A percentile compares a stretch with the other conserved stretches of the same genome.
Conservation (phyloP, 78 protist species). For the Fonticula alba region DNA sequence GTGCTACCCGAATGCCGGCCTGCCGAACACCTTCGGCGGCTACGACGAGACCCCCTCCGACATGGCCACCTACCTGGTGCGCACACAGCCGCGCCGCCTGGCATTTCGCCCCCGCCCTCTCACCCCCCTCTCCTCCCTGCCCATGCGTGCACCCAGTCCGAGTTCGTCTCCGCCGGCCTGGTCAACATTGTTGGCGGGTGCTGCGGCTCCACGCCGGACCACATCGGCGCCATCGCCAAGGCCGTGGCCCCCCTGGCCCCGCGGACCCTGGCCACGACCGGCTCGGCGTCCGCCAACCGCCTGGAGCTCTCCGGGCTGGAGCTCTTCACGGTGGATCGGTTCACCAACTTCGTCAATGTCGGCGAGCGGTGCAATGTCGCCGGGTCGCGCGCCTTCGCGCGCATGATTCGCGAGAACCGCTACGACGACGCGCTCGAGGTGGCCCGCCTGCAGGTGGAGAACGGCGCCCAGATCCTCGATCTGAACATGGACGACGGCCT, state of each 20-base stretch:
- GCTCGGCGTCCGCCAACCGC: not conserved
- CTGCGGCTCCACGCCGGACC: constrained; percentile 91
- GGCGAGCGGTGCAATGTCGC: constrained; percentile 99
- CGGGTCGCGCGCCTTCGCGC: constrained; percentile 79
- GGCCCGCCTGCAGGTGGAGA: constrained; percentile 63
- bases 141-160: constrained; percentile 11
- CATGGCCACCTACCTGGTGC: constrained; percentile 30
- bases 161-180: constrained; percentile 52
- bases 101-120: too few relatives aligned
- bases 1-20: constrained; percentile 88
- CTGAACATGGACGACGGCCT: constrained; percentile 95
- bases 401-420: constrained; percentile 51
- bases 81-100: not conserved
- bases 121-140: not conserved
- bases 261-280: not conserved
- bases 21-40: constrained; percentile 89
- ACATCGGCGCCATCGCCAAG: constrained; percentile 65
- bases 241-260: not conserved
- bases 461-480: constrained; percentile 76
- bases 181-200: constrained; percentile 91
- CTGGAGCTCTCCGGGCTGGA: constrained; percentile 63
- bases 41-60: constrained; percentile 76
- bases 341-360: constrained; percentile 71
- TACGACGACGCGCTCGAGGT: constrained; percentile 63
- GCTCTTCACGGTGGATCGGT: constrained; percentile 16